phyloP scores from a whole-genome alignment of 345 rosid species.

The Bretschneidera sinensis region DNA sequence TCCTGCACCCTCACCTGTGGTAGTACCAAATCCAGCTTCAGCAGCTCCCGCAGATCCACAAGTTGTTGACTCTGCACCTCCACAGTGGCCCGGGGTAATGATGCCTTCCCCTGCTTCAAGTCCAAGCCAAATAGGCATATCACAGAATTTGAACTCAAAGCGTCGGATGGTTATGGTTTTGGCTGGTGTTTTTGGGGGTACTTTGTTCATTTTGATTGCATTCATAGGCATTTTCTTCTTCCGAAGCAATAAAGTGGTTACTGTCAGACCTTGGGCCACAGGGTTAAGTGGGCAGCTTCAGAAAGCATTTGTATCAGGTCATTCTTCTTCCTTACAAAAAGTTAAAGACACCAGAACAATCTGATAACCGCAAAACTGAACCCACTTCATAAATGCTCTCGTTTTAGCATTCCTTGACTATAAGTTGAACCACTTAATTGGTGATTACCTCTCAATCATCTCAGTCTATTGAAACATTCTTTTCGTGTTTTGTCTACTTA shows the following conservation, averaged over 20 bases:
- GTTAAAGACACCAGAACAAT: not conserved
- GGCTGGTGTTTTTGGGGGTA: slow-evolving; percentile 40
- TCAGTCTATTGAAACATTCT: no score
- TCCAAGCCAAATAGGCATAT: slow-evolving; percentile 23
- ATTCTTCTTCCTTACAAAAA: not conserved
- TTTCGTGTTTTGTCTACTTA: no score
- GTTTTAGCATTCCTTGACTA: no score
- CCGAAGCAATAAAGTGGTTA: slow-evolving; percentile 51
- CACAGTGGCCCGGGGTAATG: slow-evolving; percentile 12
- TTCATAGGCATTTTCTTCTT: slow-evolving; percentile 37
- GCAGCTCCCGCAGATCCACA: slow-evolving; percentile 19
- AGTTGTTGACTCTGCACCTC: slow-evolving; percentile 16
- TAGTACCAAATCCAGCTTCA: slow-evolving; percentile 24
- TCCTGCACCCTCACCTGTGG: slow-evolving; percentile 34
- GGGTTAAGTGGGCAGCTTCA: slow-evolving; percentile 87
- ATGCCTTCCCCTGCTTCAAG: slow-evolving; percentile 28
- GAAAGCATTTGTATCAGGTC: slow-evolving; percentile 76
- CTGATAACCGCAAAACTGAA: not conserved
- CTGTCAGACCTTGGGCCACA: slow-evolving; percentile 82
- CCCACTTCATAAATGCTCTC: no score
- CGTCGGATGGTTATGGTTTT: slow-evolving; percentile 26
- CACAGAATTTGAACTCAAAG: slow-evolving; percentile 21
- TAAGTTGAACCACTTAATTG: no score
- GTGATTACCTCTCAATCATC: no score
- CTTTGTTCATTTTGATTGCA: slow-evolving; percentile 30